phyloP scores from a whole-genome alignment of 129 eudicot genomes.

The Lactuca saligna region DNA sequence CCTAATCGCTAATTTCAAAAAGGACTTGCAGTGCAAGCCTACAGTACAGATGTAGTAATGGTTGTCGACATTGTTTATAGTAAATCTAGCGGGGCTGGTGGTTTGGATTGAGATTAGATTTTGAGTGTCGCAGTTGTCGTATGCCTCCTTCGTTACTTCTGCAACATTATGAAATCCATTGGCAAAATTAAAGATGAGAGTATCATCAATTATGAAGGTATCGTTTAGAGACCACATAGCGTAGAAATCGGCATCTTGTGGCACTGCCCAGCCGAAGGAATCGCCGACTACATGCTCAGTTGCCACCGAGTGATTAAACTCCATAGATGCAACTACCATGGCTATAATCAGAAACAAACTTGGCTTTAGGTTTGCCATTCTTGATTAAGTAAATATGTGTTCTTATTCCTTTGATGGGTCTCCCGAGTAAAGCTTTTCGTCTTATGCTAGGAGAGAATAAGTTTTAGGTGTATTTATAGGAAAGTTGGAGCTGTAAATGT shows the following conservation, averaged over 20 bases:
- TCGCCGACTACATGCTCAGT: conserved; percentile 49
- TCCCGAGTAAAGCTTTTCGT: neutral
- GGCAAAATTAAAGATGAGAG: conserved; percentile 27
- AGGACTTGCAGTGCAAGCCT: neutral
- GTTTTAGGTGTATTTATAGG: too few relatives aligned
- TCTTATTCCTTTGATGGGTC: too few relatives aligned
- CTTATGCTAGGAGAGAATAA: too few relatives aligned
- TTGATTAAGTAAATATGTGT: neutral
- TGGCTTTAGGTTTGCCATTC: conserved; percentile 11
- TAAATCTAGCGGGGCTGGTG: conserved; percentile 12
- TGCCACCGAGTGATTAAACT: conserved; percentile 27
- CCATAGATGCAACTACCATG: conserved; percentile 21
- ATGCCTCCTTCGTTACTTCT: conserved; percentile 10
- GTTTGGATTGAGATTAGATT: conserved; percentile 6
- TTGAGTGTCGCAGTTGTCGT: neutral
- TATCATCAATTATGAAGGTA: conserved; percentile 45
- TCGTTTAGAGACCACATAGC: conserved; percentile 38
- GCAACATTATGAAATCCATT: conserved; percentile 25
- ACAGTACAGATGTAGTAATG: conserved; percentile 6
- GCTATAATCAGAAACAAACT: conserved; percentile 20
- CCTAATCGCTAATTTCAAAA: conserved; percentile 30
- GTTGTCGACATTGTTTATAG: neutral
- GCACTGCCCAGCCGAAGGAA: conserved; percentile 43
- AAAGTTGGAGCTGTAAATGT: too few relatives aligned
- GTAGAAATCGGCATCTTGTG: conserved; percentile 31